Percentiles rank a stretch among this genome's conserved stretches.
Conservation (phyloP, 164 flowering plant genomes). For the Magnolia officinalis region DNA sequence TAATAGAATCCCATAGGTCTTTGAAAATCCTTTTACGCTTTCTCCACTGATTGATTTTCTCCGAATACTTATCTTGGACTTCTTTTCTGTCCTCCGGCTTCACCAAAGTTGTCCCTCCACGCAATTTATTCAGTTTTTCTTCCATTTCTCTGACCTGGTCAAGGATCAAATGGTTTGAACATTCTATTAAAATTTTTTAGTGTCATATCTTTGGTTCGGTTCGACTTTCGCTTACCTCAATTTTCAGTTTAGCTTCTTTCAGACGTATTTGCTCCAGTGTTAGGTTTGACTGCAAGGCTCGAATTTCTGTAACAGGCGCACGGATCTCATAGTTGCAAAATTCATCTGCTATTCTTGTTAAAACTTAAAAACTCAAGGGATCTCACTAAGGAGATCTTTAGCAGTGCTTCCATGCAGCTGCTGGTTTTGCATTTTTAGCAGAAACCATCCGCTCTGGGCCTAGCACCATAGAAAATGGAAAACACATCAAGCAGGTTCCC, state of each 20-base stretch:
- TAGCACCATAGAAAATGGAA: background rate
- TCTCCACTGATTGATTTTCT: constrained; percentile 73
- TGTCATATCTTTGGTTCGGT: background rate
- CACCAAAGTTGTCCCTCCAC: constrained; percentile 30
- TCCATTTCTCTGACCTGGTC: constrained; percentile 34
- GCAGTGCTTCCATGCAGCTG: background rate
- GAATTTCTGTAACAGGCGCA: constrained; percentile 52
- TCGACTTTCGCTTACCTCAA: constrained; percentile 40
- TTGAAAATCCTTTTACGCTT: constrained; percentile 62
- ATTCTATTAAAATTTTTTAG: background rate
- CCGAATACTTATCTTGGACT: constrained; percentile 18
- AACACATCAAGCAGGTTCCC: background rate
- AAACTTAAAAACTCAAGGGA: background rate
- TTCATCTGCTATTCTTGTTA: background rate
- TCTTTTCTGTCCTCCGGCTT: constrained; percentile 33
- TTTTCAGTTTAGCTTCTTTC: constrained; percentile 47
- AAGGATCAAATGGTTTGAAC: constrained; percentile 1
- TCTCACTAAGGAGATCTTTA: background rate
- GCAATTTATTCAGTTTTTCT: constrained; percentile 26
- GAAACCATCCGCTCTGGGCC: background rate
- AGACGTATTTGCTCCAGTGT: constrained; percentile 68
- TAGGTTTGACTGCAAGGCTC: constrained; percentile 74
- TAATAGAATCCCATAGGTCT: constrained; percentile 16
- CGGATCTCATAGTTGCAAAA: background rate
- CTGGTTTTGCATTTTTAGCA: background rate